phyloP scores from a whole-genome alignment of 495 filamentous ascomycete genomes.

The Xylaria nigripes region DNA sequence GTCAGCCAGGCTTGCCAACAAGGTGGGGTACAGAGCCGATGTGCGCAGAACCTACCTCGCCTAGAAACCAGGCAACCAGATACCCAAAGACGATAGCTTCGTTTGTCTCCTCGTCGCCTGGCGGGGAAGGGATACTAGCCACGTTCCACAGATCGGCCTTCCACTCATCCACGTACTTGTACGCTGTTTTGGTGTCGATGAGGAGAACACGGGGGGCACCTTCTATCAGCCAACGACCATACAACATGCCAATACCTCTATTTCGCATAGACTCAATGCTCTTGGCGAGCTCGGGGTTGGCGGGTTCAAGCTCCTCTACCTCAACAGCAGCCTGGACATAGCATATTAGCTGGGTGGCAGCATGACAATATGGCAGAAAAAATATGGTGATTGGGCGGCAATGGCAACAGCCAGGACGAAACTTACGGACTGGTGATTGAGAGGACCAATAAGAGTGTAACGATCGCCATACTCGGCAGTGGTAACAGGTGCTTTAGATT shows the following conservation, averaged over 20 bases:
- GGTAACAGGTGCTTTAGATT: constrained; percentile 96
- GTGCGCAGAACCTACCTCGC: constrained; percentile 58
- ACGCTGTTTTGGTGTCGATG: constrained; percentile 90
- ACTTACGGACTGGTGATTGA: constrained; percentile 80
- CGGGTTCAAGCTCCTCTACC: constrained; percentile 84
- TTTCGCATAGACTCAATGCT: constrained; percentile 87
- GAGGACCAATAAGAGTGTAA: constrained; percentile 90
- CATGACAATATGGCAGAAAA: not conserved
- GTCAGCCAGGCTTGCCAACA: constrained; percentile 3
- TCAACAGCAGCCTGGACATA: constrained; percentile 72
- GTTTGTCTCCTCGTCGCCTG: constrained; percentile 89
- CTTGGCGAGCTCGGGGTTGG: constrained; percentile 65
- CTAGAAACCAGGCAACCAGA: constrained; percentile 93
- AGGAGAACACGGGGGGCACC: constrained; percentile 88
- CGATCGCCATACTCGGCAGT: constrained; percentile 97
- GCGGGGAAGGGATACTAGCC: constrained; percentile 85
- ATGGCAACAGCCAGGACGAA: not conserved
- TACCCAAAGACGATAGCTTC: constrained; percentile 98
- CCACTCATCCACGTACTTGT: constrained; percentile 90
- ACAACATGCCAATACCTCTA: constrained; percentile 81
- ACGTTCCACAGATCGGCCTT: constrained; percentile 91
- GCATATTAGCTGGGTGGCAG: constrained; percentile 12
- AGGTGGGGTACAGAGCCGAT: not conserved
- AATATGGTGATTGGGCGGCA: not conserved
- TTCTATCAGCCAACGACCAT: constrained; percentile 96